Evolutionary conservation across 768 basidiomycete genomes (phyloP), one percentile per base, ranked within the genome.

Genomic region (Trametes villosa): DNA sequence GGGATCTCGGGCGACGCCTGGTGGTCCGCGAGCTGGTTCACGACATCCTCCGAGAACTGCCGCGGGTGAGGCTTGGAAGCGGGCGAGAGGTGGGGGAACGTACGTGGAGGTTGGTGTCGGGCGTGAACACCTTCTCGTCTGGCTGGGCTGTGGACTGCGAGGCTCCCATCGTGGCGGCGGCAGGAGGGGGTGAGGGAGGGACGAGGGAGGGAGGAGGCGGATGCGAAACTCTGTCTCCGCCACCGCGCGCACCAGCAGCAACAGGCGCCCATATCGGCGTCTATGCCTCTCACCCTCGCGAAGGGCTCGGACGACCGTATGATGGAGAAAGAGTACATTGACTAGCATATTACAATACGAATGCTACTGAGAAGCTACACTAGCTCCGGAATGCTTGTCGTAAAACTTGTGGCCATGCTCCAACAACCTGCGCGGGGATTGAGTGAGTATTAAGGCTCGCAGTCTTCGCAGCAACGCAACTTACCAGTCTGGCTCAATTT

Each of bases 401-500:
- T 76, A 63, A 69, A 75, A 82, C 62, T 77, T 81, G 65, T 83
- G 81, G 4, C 82, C 83, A 61, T 83, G 77, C 49, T 81, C 77
- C 18, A 84, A 72, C 17, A 83, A 71, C 81, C 81, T 83, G 72
- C 83, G 44, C 29, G 11, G 45, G 47, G 52, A 61, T 48, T 70
- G 55, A 38, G 22, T 12, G 53, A n/a, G n/a, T n/a, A n/a, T n/a
- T n/a, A n/a, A n/a, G n/a, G n/a, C n/a, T n/a, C n/a, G n/a, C n/a
- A 9, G 31, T 33, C 31, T 4, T 42, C 9, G 54, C 2, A 24
- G 41, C 17, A 13, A 11, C 6, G 20, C 22, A 26, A 62, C 76
- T 68, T 68, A 88, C 96, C 96, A 98, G 68, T 98, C 96, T 40
- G 94, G 87, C 68, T 98, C 95, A 44, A 98, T 92, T 68, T 96